phyloP scores from a whole-genome alignment of 768 basidiomycete species.

The Amanita rubescens region DNA sequence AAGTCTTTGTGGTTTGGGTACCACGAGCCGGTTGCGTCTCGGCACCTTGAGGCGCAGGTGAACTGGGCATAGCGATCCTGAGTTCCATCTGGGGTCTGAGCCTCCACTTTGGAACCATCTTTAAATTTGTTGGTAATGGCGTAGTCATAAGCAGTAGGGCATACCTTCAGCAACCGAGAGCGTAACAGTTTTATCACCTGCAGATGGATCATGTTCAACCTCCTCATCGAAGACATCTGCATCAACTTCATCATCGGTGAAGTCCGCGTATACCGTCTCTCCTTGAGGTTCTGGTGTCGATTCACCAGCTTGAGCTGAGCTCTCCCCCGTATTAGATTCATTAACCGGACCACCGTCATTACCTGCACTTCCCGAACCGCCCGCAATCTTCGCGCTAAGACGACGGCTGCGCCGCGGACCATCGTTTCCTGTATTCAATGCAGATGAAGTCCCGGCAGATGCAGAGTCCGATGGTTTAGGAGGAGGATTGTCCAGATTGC shows the following conservation, averaged over 20 bases:
- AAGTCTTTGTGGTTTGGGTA: slow-evolving; percentile 37
- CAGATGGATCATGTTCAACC: slow-evolving; percentile 61
- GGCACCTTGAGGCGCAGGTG: slow-evolving; percentile 34
- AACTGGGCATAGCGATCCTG: slow-evolving; percentile 84
- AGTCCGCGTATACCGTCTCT: slow-evolving; percentile 61
- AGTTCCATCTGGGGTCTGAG: slow-evolving; percentile 95
- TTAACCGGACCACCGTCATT: slow-evolving; percentile 7
- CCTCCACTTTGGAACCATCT: slow-evolving; percentile 93
- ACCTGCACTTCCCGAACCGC: slow-evolving; percentile 12
- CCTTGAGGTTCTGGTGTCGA: slow-evolving; percentile 35
- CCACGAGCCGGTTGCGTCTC: slow-evolving; percentile 23
- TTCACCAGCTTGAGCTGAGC: slow-evolving; percentile 9
- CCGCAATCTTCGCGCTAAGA: slow-evolving; percentile 61
- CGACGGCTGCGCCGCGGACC: slow-evolving; percentile 76
- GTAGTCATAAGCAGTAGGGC: slow-evolving; percentile 7
- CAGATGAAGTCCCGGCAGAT: slow-evolving; percentile 23
- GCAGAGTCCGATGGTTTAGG: slow-evolving; percentile 20
- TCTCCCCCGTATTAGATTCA: slow-evolving; percentile 7
- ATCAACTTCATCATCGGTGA: slow-evolving; percentile 85
- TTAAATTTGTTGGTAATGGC: slow-evolving; percentile 3
- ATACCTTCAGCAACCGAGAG: slow-evolving; percentile 75
- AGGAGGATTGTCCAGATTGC: slow-evolving; percentile 23
- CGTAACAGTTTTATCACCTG: slow-evolving; percentile 80
- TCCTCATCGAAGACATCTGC: slow-evolving; percentile 89
- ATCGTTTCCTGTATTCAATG: slow-evolving; percentile 25